Base-by-base conservation (phyloP, 78 protist species). In the Dictyostelium purpureum region DNA sequence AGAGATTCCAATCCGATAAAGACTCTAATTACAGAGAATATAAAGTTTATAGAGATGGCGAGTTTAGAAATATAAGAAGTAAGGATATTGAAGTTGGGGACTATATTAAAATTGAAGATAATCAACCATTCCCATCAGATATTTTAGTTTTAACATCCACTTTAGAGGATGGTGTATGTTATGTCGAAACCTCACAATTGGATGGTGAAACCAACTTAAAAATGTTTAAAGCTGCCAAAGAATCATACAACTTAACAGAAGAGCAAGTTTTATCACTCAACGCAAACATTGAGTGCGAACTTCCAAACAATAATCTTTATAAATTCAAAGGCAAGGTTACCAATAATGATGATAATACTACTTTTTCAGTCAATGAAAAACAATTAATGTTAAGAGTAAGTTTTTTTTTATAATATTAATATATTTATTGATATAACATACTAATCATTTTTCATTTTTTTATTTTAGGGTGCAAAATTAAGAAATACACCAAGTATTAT, bases 81-180 rank as follows among this genome's bases (percentile, higher is more conserved):
- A 79, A 69, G 31, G 49, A 82, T 37, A 38, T 91, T 21, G 26
- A 7, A 33, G 95, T 91, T 57, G 95, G 95, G 12, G 95, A 91
- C 71, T 51, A 71, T 19, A 66, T 91, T 24, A 56, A 61, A 35
- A 35, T 91, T 4, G 28, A 52, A 12, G 75, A 80, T 43, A 65
- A 26, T 21, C 90, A 91, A 31, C 71, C 65, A 33, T 76, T 91
- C 31, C 95, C 95, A 43, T 81, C 95, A 2, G 95, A 91, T 81
- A 40, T 87, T 19, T 45, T 91, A 12, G 35, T 77, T 11, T 47
- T 91, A 33, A 21, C 54, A 7, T 67, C 95, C 10, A 49, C 35
- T 28, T 37, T 59, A 12, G 80, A 74, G n/a, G 95, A 91, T 28
- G 95, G 95, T 14, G 19, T 91, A 19, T 78, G 88, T 37, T 91